Conservation (phyloP, 768 basidiomycete species). For the Tylopilus sp. region DNA sequence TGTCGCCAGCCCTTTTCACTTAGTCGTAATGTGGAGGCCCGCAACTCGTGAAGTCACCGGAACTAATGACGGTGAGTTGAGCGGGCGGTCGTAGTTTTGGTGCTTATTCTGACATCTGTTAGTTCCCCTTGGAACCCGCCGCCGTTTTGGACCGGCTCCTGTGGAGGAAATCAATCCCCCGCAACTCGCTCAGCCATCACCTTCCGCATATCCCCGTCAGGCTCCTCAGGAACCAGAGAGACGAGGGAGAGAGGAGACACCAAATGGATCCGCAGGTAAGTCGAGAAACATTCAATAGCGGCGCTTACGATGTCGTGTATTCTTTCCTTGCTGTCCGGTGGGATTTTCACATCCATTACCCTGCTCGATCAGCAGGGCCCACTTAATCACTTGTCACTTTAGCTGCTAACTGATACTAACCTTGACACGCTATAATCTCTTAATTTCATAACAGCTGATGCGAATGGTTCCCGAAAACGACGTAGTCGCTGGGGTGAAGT, state of each 20-base stretch:
- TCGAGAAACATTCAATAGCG: slow-evolving; percentile 34
- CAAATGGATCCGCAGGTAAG: slow-evolving; percentile 77
- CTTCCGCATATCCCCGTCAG: slow-evolving; percentile 78
- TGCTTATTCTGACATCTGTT: slow-evolving; percentile 17
- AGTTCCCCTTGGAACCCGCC: slow-evolving; percentile 83
- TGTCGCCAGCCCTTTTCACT: slow-evolving; percentile 28
- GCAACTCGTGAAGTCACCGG: slow-evolving; percentile 88
- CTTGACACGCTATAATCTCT: slow-evolving; percentile 40
- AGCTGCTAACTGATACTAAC: slow-evolving; percentile 55
- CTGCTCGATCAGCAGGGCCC: slow-evolving; percentile 30
- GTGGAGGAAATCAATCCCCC: slow-evolving; percentile 79
- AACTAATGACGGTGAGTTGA: slow-evolving; percentile 81
- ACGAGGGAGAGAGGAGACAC: slow-evolving; percentile 67
- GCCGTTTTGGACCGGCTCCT: slow-evolving; percentile 88
- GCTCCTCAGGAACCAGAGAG: slow-evolving; percentile 56
- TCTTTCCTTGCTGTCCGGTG: slow-evolving; percentile 36
- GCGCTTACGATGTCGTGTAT: slow-evolving; percentile 38
- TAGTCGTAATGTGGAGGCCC: slow-evolving; percentile 75
- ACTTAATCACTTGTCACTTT: slow-evolving; percentile 34
- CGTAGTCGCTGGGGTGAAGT: slow-evolving; percentile 98
- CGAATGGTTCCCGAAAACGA: slow-evolving; percentile 88
- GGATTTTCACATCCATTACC: slow-evolving; percentile 22
- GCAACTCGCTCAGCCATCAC: slow-evolving; percentile 83
- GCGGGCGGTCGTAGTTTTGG: background rate
- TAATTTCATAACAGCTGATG: slow-evolving; percentile 58